Base-by-base conservation (phyloP, 2,329 filamentous ascomycete genomes). In the Trichoderma guizhouense region DNA sequence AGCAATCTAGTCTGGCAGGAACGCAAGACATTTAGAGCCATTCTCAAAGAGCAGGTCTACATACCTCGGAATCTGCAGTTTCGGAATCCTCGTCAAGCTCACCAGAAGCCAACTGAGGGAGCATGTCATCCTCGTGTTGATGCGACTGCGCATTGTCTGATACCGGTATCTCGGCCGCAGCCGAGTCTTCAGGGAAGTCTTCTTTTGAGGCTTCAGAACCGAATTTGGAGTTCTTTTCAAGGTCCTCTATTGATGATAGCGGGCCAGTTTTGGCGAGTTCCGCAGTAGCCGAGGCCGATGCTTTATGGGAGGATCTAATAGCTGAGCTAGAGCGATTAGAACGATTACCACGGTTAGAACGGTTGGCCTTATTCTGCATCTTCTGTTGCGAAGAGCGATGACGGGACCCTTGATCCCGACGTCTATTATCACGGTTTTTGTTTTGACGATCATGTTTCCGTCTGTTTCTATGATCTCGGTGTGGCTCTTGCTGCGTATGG, bases 401-500 rank as follows among this genome's bases (percentile, higher is more conserved):
- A 34, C 76, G 68, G 7, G 73, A 65, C 24, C 74, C 73, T 18
- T 75, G 74, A 61, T 79, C 78, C 71, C 76, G 78, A 21, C 76
- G 75, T 24, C 78, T 76, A 36, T 75, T 76, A 9, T 80, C 78
- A 28, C 78, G 77, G 43, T 78, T 76, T 24, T 77, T 79, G 58
- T 76, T 75, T 14, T 81, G 77, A 9, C 79, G 78, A 28, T 83
- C 80, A 63, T 78, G 75, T 55, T 76, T 79, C 24, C 78, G 78
- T 60, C 77, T 81, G 53, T 78, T 77, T 18, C 77, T 76, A 63
- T 78, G 74, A 26, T 80, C 79, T 12, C 77, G 77, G 53, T 76
- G 73, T 24, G 76, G 71, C 12, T 79, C 77, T 14, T 76, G 71
- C 60, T 78, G 77, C 47, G 78, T 76, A 36, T 76, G 76, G 12